Evolutionary conservation across 2,329 filamentous ascomycete species (phyloP).

Genomic region (Calonectria montana): DNA sequence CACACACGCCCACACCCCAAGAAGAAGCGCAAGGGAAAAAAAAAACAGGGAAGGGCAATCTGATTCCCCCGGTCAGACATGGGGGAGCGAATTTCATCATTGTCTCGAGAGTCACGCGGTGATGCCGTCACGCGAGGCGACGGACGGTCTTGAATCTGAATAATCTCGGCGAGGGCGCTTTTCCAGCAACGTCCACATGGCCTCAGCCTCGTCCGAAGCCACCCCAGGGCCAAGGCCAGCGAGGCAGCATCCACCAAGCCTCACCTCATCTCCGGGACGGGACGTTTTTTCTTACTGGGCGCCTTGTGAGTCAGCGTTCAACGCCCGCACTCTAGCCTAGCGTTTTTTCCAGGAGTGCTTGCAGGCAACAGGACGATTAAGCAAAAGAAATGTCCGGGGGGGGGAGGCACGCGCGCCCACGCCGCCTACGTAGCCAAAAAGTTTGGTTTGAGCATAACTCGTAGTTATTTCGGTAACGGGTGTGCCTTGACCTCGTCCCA

Average conservation of each 20-base stretch:
- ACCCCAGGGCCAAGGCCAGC: background rate
- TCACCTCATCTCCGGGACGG: constrained; percentile 3
- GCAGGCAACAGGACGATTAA: background rate
- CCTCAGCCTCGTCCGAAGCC: constrained; percentile 7
- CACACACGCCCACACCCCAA: background rate
- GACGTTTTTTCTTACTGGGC: background rate
- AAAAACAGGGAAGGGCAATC: background rate
- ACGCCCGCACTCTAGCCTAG: background rate
- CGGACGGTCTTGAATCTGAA: background rate
- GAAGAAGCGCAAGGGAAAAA: background rate
- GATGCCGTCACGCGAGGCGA: background rate
- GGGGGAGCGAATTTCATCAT: background rate
- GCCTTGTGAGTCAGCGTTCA: background rate
- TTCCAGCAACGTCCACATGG: background rate
- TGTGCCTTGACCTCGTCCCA: background rate
- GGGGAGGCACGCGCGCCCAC: background rate
- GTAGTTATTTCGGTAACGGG: background rate
- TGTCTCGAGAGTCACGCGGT: background rate
- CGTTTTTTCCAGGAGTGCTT: background rate
- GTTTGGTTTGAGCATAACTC: background rate
- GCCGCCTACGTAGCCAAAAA: background rate
- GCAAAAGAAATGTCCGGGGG: background rate
- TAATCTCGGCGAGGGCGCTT: background rate
- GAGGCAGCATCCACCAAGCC: background rate
- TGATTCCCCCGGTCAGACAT: background rate